These are phyloP conservation scores for Linum usitatissimum DNA, from an alignment of 345 rosid species.

Conservation along the genomic window DNA sequence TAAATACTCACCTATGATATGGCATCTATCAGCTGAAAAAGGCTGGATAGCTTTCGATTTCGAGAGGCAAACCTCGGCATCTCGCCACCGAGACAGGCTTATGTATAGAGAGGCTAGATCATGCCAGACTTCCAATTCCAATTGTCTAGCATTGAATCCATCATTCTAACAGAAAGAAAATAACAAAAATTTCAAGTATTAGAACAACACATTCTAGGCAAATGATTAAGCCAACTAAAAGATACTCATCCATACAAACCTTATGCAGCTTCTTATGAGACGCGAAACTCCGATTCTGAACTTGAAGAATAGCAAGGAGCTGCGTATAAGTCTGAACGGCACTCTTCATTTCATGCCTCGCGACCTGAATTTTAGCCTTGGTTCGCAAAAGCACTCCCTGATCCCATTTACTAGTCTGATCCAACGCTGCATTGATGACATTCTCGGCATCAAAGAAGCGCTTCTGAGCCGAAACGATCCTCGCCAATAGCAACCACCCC, in stretches of 20 bases:
- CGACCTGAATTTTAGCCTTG: constrained; percentile 4
- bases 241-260: background rate
- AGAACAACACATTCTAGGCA: background rate
- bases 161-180: background rate
- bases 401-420: constrained; percentile 8
- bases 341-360: background rate
- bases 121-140: constrained; percentile 9
- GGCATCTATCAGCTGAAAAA: constrained; percentile 7
- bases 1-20: constrained; percentile 1
- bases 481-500: background rate
- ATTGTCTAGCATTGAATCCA: background rate
- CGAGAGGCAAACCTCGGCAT: constrained; percentile 9
- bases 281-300: background rate
- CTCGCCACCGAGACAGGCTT: constrained; percentile 5
- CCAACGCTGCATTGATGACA: constrained; percentile 5
- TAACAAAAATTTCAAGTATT: background rate
- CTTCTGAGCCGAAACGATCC: constrained; percentile 5
- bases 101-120: constrained; percentile 4
- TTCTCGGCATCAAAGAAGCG: constrained; percentile 3
- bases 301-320: constrained; percentile 7
- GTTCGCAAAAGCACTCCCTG: constrained; percentile 6
- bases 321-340: constrained; percentile 6
- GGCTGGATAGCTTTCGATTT: constrained; percentile 2
- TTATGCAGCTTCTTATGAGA: constrained; percentile 1
- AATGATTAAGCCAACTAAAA: no score